Conservation (phyloP, 139 green algal genomes). For the Asterochloris sp. region DNA sequence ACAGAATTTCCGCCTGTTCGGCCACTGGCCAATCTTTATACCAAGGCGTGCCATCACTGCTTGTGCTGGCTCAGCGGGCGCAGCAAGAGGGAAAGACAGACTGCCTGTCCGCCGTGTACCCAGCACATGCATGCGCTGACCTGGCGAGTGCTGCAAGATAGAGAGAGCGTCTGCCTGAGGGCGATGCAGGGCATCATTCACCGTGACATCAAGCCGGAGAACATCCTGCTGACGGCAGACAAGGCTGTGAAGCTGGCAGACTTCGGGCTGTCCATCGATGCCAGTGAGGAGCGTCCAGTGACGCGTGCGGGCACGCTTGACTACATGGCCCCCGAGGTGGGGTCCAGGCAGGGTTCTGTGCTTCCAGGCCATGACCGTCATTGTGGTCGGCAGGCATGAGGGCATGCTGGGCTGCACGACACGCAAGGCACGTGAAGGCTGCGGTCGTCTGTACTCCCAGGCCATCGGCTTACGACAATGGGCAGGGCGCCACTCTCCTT, state of each 20-base stretch:
- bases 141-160: too few species aligned
- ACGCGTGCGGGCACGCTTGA: slow-evolving; percentile 61
- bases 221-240: slow-evolving; percentile 66
- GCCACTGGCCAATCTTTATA: slow-evolving; percentile 67
- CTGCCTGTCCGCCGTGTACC: too few species aligned
- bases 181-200: slow-evolving; percentile 55
- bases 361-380: too few species aligned
- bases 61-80: not conserved
- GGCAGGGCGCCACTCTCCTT: too few species aligned
- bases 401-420: not conserved
- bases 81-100: not conserved
- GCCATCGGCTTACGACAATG: not conserved
- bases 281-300: slow-evolving; percentile 42
- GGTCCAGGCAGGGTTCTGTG: too few species aligned
- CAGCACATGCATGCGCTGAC: too few species aligned
- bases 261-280: slow-evolving; percentile 68
- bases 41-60: slow-evolving; percentile 19
- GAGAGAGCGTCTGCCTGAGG: too few species aligned
- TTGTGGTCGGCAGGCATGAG: too few species aligned
- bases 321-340: slow-evolving; percentile 69
- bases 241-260: slow-evolving; percentile 48
- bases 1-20: too few species aligned
- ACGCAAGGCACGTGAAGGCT: not conserved
- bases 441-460: too few species aligned
- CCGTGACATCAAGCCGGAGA: slow-evolving; percentile 71